phyloP scores from a whole-genome alignment of 306 rosid genomes.

The Acacia confusa region DNA sequence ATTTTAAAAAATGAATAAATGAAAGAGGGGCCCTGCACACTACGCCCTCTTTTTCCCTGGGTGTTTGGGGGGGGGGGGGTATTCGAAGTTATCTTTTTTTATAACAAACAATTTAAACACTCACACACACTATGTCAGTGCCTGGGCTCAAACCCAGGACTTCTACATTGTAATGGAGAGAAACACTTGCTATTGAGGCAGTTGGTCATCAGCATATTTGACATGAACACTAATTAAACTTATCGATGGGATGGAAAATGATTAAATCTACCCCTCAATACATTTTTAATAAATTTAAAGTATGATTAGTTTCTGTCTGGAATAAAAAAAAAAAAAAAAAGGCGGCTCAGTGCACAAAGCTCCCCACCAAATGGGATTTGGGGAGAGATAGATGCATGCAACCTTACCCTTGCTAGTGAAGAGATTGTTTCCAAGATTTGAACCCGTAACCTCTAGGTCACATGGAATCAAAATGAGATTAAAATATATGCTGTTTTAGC shows the following conservation, averaged over 20 bases:
- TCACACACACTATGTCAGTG: too few relatives aligned
- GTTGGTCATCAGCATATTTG: too few relatives aligned
- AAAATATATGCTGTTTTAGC: not conserved
- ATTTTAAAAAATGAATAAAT: not conserved
- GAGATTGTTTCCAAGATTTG: too few relatives aligned
- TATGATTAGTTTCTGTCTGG: not conserved
- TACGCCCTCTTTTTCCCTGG: not conserved
- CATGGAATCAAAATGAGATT: not conserved
- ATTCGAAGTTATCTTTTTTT: not conserved
- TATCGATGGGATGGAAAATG: not conserved
- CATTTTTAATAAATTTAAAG: not conserved
- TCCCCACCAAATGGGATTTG: too few relatives aligned
- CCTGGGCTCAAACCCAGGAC: too few relatives aligned
- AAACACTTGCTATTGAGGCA: too few relatives aligned
- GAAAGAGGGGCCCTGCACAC: not conserved
- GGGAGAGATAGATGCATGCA: too few relatives aligned
- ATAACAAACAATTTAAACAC: too few relatives aligned
- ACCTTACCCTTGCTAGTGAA: too few relatives aligned
- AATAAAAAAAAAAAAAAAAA: not conserved
- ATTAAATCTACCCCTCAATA: conserved; percentile 12
- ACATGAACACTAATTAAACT: not conserved
- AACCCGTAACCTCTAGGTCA: too few relatives aligned
- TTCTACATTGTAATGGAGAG: too few relatives aligned
- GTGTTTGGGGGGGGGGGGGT: not conserved
- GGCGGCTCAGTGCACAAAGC: too few relatives aligned